Conservation (phyloP, 148 eudicot species). For the Rhododendron simsii region DNA sequence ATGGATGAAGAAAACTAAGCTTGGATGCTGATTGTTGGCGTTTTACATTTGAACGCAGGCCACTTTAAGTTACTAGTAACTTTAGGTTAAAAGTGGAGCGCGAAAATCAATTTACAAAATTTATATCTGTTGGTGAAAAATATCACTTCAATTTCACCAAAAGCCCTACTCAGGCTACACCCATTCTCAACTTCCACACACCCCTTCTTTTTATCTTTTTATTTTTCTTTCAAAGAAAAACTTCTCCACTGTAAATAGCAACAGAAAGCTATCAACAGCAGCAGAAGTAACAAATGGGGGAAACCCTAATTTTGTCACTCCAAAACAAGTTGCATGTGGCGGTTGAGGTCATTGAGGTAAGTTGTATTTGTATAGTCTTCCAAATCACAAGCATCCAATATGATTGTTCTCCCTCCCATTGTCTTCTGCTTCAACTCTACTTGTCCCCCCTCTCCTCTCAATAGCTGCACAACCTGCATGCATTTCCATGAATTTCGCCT, state of each 20-base stretch:
- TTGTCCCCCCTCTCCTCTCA: conserved; percentile 49
- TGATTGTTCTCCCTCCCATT: conserved; percentile 38
- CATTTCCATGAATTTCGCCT: not conserved
- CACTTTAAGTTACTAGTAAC: too few species aligned
- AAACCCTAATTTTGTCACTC: conserved; percentile 29
- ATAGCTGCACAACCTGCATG: conserved; percentile 60
- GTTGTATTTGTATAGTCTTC: conserved; percentile 66
- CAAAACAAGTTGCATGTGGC: conserved; percentile 79
- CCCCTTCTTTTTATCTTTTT: not conserved
- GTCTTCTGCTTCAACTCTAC: conserved; percentile 47
- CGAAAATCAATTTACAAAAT: too few species aligned
- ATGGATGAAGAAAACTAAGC: too few species aligned
- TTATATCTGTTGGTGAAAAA: not conserved
- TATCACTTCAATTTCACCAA: not conserved
- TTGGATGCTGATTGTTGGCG: not conserved
- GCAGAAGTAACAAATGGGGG: not conserved
- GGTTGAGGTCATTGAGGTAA: conserved; percentile 68
- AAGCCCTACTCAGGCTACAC: not conserved
- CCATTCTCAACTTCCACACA: not conserved
- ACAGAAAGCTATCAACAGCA: not conserved
- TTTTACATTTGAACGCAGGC: too few species aligned
- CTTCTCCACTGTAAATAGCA: not conserved
- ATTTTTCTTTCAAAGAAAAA: not conserved
- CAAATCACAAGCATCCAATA: conserved; percentile 66
- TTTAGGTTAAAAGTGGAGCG: too few species aligned